These are phyloP conservation scores for Dactylella cylindrospora DNA, from an alignment of 2,329 filamentous ascomycete genomes.

Conservation along the genomic window DNA sequence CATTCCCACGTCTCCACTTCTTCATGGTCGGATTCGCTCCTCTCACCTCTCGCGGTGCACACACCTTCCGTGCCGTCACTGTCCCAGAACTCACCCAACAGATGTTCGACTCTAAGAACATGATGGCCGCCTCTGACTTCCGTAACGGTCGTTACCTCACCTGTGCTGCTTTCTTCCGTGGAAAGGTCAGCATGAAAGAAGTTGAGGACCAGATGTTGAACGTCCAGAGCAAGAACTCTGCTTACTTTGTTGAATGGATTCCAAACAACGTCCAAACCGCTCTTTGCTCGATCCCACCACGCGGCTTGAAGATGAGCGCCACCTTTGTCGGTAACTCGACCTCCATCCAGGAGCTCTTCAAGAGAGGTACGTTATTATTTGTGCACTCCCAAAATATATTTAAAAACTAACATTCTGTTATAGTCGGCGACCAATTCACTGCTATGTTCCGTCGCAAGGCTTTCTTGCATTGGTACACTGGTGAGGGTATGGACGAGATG, in stretches of 20 bases:
- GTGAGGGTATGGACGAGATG: slow-evolving; percentile 99
- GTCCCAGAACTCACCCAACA: slow-evolving; percentile 99
- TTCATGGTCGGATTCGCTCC: slow-evolving; percentile 99
- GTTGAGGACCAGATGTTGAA: slow-evolving; percentile 99
- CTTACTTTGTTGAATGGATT: slow-evolving; percentile 99
- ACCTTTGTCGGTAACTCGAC: slow-evolving; percentile 99
- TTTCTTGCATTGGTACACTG: slow-evolving; percentile 99
- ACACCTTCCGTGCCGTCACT: slow-evolving; percentile 96
- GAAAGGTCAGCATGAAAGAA: slow-evolving; percentile 99
- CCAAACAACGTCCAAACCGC: slow-evolving; percentile 99
- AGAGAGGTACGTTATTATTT: slow-evolving; percentile 62
- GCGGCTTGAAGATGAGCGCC: slow-evolving; percentile 97
- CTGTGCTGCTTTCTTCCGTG: slow-evolving; percentile 99
- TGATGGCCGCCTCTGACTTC: slow-evolving; percentile 99
- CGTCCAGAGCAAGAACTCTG: slow-evolving; percentile 99
- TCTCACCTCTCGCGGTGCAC: slow-evolving; percentile 84
- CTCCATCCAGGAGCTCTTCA: slow-evolving; percentile 99
- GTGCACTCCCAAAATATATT: neutral
- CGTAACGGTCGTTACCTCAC: slow-evolving; percentile 99
- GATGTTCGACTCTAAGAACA: slow-evolving; percentile 99
- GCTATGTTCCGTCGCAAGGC: slow-evolving; percentile 99
- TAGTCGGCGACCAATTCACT: slow-evolving; percentile 95
- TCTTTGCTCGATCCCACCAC: slow-evolving; percentile 96
- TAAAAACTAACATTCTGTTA: slow-evolving; percentile 8
- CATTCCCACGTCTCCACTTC: slow-evolving; percentile 99